phyloP scores from a whole-genome alignment of 805 yeast genomes.

The Kodamaea jinghongensis region DNA sequence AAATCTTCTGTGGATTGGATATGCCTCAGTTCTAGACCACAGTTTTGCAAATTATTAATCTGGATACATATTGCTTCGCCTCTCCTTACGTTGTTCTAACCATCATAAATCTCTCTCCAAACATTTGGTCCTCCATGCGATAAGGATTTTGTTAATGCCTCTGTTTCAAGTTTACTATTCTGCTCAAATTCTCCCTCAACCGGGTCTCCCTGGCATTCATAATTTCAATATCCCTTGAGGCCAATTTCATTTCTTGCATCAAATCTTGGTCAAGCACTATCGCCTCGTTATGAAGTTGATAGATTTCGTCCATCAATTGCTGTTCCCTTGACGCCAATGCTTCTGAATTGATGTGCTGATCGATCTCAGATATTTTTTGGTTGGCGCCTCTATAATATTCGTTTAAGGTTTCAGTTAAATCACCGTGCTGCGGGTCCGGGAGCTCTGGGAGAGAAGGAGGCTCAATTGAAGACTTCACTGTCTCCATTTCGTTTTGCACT shows the following conservation, averaged over 20 bases:
- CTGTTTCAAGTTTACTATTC: no score
- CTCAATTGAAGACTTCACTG: constrained; percentile 6
- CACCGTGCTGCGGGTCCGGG: constrained; percentile 10
- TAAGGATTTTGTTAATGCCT: no score
- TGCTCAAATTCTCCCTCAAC: no score
- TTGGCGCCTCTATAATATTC: constrained; percentile 12
- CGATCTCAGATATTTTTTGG: constrained; percentile 1
- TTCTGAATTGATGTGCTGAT: constrained; percentile 4
- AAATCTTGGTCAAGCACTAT: constrained; percentile 17
- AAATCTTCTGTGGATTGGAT: no score
- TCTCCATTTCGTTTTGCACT: constrained; percentile 20
- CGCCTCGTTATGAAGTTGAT: constrained; percentile 11
- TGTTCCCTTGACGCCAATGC: constrained; percentile 7
- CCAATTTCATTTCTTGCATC: constrained; percentile 7
- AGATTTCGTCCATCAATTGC: constrained; percentile 10
- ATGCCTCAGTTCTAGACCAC: no score
- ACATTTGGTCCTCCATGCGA: no score
- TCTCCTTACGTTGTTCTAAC: no score
- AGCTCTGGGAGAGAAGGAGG: background rate
- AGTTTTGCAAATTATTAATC: no score
- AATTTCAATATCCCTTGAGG: background rate
- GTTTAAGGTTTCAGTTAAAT: constrained; percentile 15
- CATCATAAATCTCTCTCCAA: no score
- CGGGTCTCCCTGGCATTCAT: no score
- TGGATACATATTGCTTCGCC: no score